phyloP scores from a whole-genome alignment of 2,329 filamentous ascomycete genomes.

The Chrysoporthe puriensis region DNA sequence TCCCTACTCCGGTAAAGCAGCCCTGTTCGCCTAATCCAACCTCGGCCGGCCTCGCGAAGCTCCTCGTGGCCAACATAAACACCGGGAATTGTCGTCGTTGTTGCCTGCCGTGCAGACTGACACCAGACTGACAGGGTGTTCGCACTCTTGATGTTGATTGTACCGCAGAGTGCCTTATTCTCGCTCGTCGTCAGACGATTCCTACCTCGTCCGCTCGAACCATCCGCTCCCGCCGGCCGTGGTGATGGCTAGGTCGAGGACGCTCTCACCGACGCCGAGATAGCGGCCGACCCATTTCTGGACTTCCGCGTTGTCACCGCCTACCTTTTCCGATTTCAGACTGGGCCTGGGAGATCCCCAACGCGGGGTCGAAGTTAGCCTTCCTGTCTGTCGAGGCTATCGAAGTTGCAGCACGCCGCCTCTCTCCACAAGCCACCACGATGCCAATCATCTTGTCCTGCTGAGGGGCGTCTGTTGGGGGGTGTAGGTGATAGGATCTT shows the following conservation, averaged over 20 bases:
- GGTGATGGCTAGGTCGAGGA: slow-evolving; percentile 96
- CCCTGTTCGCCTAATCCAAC: slow-evolving; percentile 1
- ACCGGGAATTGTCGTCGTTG: not conserved
- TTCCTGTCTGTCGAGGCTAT: not conserved
- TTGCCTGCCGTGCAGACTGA: not conserved
- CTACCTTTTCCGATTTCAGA: slow-evolving; percentile 83
- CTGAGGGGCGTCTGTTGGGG: no score
- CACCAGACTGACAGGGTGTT: not conserved
- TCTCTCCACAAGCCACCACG: not conserved
- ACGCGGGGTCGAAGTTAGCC: slow-evolving; percentile 49
- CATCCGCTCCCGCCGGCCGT: slow-evolving; percentile 85
- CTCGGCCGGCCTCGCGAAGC: not conserved
- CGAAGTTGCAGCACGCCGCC: not conserved
- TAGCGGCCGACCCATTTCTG: slow-evolving; percentile 92
- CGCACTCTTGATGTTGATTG: not conserved
- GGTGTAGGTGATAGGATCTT: slow-evolving; percentile 21
- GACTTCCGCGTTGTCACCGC: slow-evolving; percentile 77
- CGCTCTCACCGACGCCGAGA: slow-evolving; percentile 92
- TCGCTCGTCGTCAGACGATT: not conserved
- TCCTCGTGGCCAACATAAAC: not conserved
- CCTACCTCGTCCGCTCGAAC: slow-evolving; percentile 85
- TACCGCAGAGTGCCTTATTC: not conserved
- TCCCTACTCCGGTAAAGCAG: not conserved
- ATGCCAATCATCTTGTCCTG: not conserved
- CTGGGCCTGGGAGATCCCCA: slow-evolving; percentile 64